Evolutionary conservation across 345 rosid genomes (phyloP), one percentile per base, ranked within the genome.

Genomic region (Corchorus capsularis): DNA sequence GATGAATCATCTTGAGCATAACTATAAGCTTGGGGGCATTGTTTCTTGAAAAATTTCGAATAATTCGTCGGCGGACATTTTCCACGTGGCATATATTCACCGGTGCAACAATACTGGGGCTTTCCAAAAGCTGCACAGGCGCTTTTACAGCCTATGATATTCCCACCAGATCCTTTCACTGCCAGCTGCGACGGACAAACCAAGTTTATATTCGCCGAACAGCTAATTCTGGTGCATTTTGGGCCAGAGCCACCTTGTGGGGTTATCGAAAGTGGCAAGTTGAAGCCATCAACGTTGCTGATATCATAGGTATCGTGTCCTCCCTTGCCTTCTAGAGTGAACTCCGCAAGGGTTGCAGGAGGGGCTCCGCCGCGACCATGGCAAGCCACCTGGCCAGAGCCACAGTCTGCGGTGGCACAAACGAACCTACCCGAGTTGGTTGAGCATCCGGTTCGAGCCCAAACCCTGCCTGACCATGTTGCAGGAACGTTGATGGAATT

Each of bases 11-110:
- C 93, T 35, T 22, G 85, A n/a, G 91, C 78, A 57, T 89, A 89
- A 69, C 89, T 90, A 60, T 88, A 88, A 54, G 93, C 93, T 34
- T 81, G 83, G 12, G 92, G 94, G 50, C 97, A 89, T 78, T 75
- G 83, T 1, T 6, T 8, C 79, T 90, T 86, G 77, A 92, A 90
- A 0, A 73, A 57, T 78, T 10, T 20, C 0, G 97, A 82, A 73
- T 86, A 88, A 1, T 41, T 3, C 3, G 89, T 77, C 0, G 93
- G 91, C 2, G 5, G 52, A 65, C 97, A 90, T 17, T 2, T 85
- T 0, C 75, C 52, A 4, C 88, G 72, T n/a, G 84, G 8, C 11
- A 34, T 53, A 45, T 15, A 82, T 1, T 5, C 57, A 1, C 80
- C 85, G 14, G n/a, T n/a, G 86, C 94, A 92, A 54, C 92, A 90